A percentile compares a stretch with the other conserved stretches of the same genome.
These are phyloP conservation scores for Penicillium soppii DNA, from an alignment of 495 filamentous ascomycete species.

Conservation along the genomic window DNA sequence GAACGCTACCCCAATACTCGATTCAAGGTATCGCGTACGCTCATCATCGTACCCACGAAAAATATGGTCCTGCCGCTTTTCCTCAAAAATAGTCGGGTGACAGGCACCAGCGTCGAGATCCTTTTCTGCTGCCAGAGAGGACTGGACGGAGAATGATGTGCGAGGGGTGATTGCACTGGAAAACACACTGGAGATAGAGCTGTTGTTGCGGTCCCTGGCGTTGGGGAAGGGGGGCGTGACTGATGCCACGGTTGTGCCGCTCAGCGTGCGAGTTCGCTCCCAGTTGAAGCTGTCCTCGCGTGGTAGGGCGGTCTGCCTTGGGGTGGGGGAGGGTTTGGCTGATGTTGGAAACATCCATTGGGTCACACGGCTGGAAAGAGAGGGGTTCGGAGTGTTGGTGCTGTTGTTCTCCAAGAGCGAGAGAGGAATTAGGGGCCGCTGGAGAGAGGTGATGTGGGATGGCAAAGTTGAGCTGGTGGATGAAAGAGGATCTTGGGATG, in stretches of 20 bases:
- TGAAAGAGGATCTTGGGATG: constrained; percentile 10
- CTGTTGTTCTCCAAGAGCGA: constrained; percentile 20
- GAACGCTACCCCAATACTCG: constrained; percentile 39
- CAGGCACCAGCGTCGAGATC: constrained; percentile 19
- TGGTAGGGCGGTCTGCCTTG: constrained; percentile 16
- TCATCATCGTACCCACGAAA: constrained; percentile 17
- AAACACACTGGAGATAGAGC: constrained; percentile 31
- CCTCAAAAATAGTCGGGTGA: constrained; percentile 32
- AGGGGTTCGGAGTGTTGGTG: constrained; percentile 11
- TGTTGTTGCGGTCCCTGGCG: constrained; percentile 15
- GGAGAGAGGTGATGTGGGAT: constrained; percentile 19
- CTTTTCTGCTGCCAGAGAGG: constrained; percentile 21
- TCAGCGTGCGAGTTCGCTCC: constrained; percentile 40
- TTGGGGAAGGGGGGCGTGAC: constrained; percentile 26
- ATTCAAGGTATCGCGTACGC: constrained; percentile 21
- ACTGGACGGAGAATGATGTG: constrained; percentile 19
- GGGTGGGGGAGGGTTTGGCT: constrained; percentile 1
- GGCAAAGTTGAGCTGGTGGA: constrained; percentile 21
- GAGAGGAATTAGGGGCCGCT: constrained; percentile 17
- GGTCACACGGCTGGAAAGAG: constrained; percentile 29
- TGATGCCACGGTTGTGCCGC: constrained; percentile 40
- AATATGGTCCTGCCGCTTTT: constrained; percentile 20
- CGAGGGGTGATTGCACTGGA: constrained; percentile 25
- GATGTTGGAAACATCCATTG: constrained; percentile 33
- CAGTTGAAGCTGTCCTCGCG: constrained; percentile 26